Base-by-base conservation (phyloP, 2,329 filamentous ascomycete species). In the Fusarium tjaetaba region DNA sequence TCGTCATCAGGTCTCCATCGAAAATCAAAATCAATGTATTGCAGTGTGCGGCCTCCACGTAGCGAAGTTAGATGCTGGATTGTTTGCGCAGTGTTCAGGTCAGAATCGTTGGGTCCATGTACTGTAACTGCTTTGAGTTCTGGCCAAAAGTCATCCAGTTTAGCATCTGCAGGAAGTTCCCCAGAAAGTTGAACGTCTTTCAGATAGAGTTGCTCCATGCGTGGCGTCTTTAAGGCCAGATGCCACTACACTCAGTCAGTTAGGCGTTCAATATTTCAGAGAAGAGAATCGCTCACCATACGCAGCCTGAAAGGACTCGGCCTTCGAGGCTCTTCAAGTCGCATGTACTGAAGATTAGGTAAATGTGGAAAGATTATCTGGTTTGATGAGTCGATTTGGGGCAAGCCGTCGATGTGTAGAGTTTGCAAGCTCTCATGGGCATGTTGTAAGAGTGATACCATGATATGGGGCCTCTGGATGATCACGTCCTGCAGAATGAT, bases 181-280 rank as follows among this genome's bases (percentile, higher is more conserved):
- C 48, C 58, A 36, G 60, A 70, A 15, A 81, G 67, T 13, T 77
- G 72, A 4, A 79, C 70, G 14, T 79, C 78, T 28, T 74, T 74
- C 38, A 83, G 64, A 71, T 75, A 80, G 6, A 83, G 69, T 53
- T 83, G 81, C 57, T 83, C 76, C 18, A 82, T 45, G 2, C 65
- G 70, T 16, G 79, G 81, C n/a, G 77, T 78, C 43, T 77, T 78
- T 3, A 52, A 30, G 26, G 77, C 76, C 11, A 81, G 24, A 15
- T 56, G 48, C 46, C 80, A 76, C 81, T 82, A 26, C 10, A 30
- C 15, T 9, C 4, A 3, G 60, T 76, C 60, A 75, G 74, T 8
- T 26, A 24, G 32, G 11, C 58, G 45, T 49, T 69, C 13, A 11
- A 24, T 26, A 14, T 61, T 41, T 49, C 36, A 45, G 34, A 26